Evolutionary conservation across 371 early-diverging fungal species (phyloP), one percentile per base, ranked within the genome.

Genomic region (Mucor plumbeus): DNA sequence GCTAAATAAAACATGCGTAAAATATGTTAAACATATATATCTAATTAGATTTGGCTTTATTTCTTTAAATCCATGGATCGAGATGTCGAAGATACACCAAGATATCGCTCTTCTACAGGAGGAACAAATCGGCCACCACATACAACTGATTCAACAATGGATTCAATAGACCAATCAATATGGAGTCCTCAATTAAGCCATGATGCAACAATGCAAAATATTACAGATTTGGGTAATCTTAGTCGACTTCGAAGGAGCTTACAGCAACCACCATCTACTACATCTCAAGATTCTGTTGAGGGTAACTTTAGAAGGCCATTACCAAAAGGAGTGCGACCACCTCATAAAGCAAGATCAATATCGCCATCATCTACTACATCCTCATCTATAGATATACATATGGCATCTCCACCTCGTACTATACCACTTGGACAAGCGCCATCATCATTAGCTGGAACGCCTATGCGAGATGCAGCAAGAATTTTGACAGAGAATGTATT

Each of bases 361-460:
- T 55, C 55, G 1, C 1, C 55, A 7, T 31, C 7, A 6, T 55
- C 55, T 4, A 55, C n/a, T 3, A 55, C 36, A 47, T 8, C 34
- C 3, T 35, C 61, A 34, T 8, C 36, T 8, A 9, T 15, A 7
- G 10, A 13, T 13, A 48, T 38, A 6, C n/a, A 5, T 35, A 17
- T 8, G 35, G 33, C 48, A 13, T 39, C 15, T 15, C 81, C 83
- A 33, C 83, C 83, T 17, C 74, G 70, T 34, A 83, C 76, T 0
- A 68, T 79, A 14, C 76, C 77, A n/a, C 81, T 78, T 71, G 67
- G 69, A 1, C 21, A 65, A 6, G 59, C 80, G 34, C 68, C 70
- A 6, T 61, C 62, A 0, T 59, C 60, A 8, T 54, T 80, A 41
- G 41, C 70, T 7, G 63, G 64, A 15, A 81, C 83, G 14, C 83